These are phyloP conservation scores for Pseudogymnoascus sp. DNA, from an alignment of 2,329 filamentous ascomycete species.

Conservation along the genomic window DNA sequence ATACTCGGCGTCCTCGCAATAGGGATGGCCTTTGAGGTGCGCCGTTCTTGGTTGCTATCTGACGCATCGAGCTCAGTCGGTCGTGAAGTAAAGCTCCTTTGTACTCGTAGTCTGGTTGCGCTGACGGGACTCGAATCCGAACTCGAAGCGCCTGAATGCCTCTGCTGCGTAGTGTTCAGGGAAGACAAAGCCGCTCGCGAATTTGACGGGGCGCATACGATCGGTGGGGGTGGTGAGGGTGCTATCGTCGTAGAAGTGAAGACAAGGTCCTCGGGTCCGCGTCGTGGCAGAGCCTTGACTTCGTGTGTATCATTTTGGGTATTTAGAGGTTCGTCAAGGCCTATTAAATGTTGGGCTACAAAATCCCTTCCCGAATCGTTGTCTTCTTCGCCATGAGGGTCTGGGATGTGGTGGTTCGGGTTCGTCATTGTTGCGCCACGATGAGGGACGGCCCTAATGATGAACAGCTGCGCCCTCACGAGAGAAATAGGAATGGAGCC, in stretches of 20 bases:
- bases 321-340: not conserved
- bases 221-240: slow-evolving; percentile 13
- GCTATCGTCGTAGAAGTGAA: slow-evolving; percentile 11
- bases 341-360: not conserved
- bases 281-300: not conserved
- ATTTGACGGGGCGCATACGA: slow-evolving; percentile 34
- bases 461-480: not conserved
- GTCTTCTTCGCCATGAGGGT: not conserved
- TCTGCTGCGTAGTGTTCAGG: slow-evolving; percentile 13
- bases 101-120: slow-evolving; percentile 2
- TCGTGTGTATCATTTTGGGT: not conserved
- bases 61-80: slow-evolving; percentile 29
- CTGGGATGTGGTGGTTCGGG: not conserved
- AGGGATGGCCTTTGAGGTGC: slow-evolving; percentile 22
- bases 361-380: not conserved
- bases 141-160: slow-evolving; percentile 30
- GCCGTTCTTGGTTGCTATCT: slow-evolving; percentile 35
- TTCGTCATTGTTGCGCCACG: not conserved
- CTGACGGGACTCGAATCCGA: slow-evolving; percentile 16
- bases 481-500: not conserved
- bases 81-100: slow-evolving; percentile 16
- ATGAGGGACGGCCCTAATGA: not conserved
- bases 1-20: slow-evolving; percentile 50
- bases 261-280: slow-evolving; percentile 8
- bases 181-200: slow-evolving; percentile 24